A percentile compares a stretch with the other conserved stretches of the same genome.
phyloP scores from a whole-genome alignment of 805 yeast species.

The Metahyphopichia silvanorum region DNA sequence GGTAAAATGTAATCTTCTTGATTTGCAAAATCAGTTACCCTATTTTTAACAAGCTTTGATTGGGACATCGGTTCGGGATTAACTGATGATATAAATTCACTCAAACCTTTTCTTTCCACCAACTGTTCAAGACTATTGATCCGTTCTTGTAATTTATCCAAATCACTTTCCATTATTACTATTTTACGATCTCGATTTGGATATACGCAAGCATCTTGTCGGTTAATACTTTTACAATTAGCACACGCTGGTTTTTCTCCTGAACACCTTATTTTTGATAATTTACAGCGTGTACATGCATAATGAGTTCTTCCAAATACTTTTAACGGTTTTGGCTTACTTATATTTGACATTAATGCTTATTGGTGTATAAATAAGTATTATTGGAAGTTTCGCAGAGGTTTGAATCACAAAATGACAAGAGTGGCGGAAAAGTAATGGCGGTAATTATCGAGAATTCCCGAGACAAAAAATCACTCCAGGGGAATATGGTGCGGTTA shows the following conservation, averaged over 20 bases:
- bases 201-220: conserved; percentile 30
- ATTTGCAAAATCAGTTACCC: background rate
- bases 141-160: conserved; percentile 30
- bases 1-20: conserved; percentile 22
- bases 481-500: too few species aligned
- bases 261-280: conserved; percentile 38
- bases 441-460: too few species aligned
- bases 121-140: conserved; percentile 25
- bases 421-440: too few species aligned
- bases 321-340: conserved; percentile 30
- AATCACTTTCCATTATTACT: conserved; percentile 41
- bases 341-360: too few species aligned
- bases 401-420: too few species aligned
- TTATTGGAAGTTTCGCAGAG: too few species aligned
- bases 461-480: too few species aligned
- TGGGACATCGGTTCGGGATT: background rate
- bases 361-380: too few species aligned
- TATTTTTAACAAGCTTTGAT: background rate
- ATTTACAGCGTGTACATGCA: conserved; percentile 41
- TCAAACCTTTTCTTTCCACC: background rate
- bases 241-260: conserved; percentile 42
- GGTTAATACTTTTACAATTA: conserved; percentile 33
- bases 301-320: conserved; percentile 41
- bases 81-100: background rate
- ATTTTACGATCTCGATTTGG: conserved; percentile 39